A percentile compares a stretch with the other conserved stretches of the same genome.
These are phyloP conservation scores for Kodamaea hsintzibuensis DNA, from an alignment of 805 yeast genomes.

Conservation along the genomic window DNA sequence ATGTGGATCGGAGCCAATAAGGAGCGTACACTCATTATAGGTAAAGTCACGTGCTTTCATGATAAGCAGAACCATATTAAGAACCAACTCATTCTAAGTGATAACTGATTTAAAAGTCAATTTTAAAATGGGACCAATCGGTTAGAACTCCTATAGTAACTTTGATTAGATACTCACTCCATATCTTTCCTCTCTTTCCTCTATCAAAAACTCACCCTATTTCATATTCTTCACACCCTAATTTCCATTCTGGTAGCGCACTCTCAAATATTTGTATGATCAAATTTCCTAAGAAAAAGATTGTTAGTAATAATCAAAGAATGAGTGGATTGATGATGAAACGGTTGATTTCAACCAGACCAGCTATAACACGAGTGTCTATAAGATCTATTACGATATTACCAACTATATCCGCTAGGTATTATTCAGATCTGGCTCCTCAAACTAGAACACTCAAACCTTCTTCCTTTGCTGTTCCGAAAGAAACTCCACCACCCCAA, in stretches of 20 bases:
- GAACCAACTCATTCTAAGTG: too few species aligned
- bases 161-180: too few species aligned
- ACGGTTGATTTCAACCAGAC: neutral
- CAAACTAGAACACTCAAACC: conserved; percentile 25
- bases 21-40: too few species aligned
- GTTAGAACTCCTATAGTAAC: too few species aligned
- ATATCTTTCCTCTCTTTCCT: too few species aligned
- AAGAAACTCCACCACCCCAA: conserved; percentile 12
- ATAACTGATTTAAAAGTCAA: too few species aligned
- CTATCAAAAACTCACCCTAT: too few species aligned
- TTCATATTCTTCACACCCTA: neutral
- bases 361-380: neutral
- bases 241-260: neutral
- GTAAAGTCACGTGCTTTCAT: too few species aligned
- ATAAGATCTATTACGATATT: neutral
- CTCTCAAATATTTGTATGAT: neutral
- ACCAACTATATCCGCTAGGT: neutral
- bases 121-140: too few species aligned
- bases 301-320: neutral
- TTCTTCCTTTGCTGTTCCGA: conserved; percentile 32
- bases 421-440: conserved; percentile 2
- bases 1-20: too few species aligned
- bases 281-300: neutral
- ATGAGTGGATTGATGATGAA: neutral
- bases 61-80: too few species aligned